phyloP scores from a whole-genome alignment of 108 stramenopile genomes.

The Skeletonema costatum region DNA sequence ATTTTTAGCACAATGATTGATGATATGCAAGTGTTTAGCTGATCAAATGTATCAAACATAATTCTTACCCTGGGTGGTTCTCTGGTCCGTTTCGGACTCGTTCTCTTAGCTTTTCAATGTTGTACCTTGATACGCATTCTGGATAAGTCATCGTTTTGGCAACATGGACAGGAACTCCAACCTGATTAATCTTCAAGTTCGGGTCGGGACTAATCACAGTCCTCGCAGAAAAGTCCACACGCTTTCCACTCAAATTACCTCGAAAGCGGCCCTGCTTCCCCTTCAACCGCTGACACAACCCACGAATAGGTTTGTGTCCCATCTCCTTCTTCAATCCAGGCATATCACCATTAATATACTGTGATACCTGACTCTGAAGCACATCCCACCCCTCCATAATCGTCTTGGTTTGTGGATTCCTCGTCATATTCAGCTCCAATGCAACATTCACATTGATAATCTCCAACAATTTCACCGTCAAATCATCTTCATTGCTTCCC shows the following conservation, averaged over 20 bases:
- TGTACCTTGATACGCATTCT: constrained; percentile 93
- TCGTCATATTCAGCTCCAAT: constrained; percentile 81
- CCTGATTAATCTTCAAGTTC: constrained; percentile 92
- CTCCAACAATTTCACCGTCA: constrained; percentile 98
- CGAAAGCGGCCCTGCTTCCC: constrained; percentile 97
- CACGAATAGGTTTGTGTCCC: constrained; percentile 93
- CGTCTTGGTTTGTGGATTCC: constrained; percentile 89
- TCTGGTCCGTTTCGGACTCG: constrained; percentile 93
- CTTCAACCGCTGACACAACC: constrained; percentile 96
- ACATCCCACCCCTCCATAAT: constrained; percentile 98
- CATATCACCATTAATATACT: constrained; percentile 96
- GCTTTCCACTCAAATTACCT: constrained; percentile 97
- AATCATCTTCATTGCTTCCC: constrained; percentile 97
- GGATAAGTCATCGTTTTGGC: constrained; percentile 98
- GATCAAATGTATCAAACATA: not conserved
- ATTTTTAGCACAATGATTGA: not conserved
- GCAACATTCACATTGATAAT: constrained; percentile 96
- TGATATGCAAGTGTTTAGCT: not conserved
- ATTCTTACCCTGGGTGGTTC: constrained; percentile 83
- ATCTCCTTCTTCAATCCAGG: constrained; percentile 92
- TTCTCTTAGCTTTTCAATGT: constrained; percentile 89
- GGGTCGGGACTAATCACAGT: constrained; percentile 99
- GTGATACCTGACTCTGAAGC: constrained; percentile 94
- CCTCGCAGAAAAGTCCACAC: constrained; percentile 97
- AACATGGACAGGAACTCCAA: constrained; percentile 96